Base-by-base conservation (phyloP, 2,329 filamentous ascomycete genomes). In the Ophiostoma himal-ulmi region DNA sequence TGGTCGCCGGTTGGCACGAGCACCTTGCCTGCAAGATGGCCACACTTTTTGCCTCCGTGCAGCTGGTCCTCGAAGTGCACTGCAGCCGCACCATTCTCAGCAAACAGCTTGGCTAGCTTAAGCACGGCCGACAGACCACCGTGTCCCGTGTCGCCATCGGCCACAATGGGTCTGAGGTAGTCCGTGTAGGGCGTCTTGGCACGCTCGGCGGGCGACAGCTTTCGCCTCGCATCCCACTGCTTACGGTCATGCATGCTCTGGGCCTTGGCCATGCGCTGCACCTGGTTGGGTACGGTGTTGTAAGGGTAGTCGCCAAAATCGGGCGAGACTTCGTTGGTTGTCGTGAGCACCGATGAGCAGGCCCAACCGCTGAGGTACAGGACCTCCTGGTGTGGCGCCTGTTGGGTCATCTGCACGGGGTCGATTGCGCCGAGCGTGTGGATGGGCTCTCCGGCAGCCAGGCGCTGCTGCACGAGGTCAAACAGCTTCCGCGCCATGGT, bases 221-320 rank as follows among this genome's bases (percentile, higher is more conserved):
- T 92, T 74, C 93, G 87, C 71, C 95, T 86, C 34, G 87, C 82
- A 78, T 97, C 93, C 89, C 92, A 98, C 77, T 97, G 92, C 80
- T 96, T 97, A 75, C 95, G 90, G 80, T 99, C 95, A 79, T 99
- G 95, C 84, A 98, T 89, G 74, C 93, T 93, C 80, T 99, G 95
- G 4, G 95, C 95, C 82, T 98, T 98, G 82, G 96, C 93, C 68
- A 99, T 83, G 74, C 95, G 88, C 82, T 99, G 93, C 4, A 99
- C 95, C 79, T 98, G 95, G 81, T 98, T 98, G 10, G 95, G 95
- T 5, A 99, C 95, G 0, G 95, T 99, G 78, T 98, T 98, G 83
- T 99, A 99, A 0, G 95, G 95, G 79, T 99, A 99, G 81, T 99
- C 95, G 76, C 95, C 95, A 81, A 98, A 97, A 79, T 99, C 95